Conservation (phyloP, 768 basidiomycete genomes). For the Lentinula guzmanii region DNA sequence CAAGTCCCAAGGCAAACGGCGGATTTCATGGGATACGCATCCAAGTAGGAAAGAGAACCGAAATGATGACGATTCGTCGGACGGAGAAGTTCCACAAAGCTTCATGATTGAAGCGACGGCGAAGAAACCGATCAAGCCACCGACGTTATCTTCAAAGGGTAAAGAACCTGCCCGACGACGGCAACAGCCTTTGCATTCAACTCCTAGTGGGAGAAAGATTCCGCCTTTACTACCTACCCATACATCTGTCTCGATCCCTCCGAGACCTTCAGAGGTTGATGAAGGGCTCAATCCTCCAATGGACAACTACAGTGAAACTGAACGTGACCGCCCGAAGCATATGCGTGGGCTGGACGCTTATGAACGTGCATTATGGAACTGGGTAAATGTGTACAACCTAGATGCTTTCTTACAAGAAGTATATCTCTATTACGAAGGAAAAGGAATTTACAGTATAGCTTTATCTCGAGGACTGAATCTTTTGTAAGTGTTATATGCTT, state of each 20-base stretch:
- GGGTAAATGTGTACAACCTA: conserved; percentile 98
- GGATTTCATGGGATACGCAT: conserved; percentile 55
- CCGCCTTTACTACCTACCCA: conserved; percentile 32
- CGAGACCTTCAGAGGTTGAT: conserved; percentile 60
- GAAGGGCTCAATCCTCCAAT: conserved; percentile 16
- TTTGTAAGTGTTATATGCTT: conserved; percentile 56
- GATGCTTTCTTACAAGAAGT: conserved; percentile 94
- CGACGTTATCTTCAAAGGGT: conserved; percentile 21
- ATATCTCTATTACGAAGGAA: conserved; percentile 94
- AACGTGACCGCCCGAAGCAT: conserved; percentile 24
- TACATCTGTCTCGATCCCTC: conserved; percentile 44
- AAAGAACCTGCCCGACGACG: conserved; percentile 22
- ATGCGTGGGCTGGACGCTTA: conserved; percentile 75
- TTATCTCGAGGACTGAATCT: conserved; percentile 89
- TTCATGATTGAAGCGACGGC: conserved; percentile 76
- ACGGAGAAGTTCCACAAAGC: conserved; percentile 82
- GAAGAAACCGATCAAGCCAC: conserved; percentile 27
- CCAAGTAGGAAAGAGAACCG: conserved; percentile 69
- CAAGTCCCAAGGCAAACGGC: conserved; percentile 41
- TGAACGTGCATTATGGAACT: conserved; percentile 94
- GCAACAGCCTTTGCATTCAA: conserved; percentile 49
- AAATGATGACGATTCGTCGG: conserved; percentile 56
- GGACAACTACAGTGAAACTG: neutral
- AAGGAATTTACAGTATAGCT: conserved; percentile 94
- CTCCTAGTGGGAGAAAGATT: conserved; percentile 29